Evolutionary conservation across 2,329 filamentous ascomycete species (phyloP).

Genomic region (Xylaria sp.): DNA sequence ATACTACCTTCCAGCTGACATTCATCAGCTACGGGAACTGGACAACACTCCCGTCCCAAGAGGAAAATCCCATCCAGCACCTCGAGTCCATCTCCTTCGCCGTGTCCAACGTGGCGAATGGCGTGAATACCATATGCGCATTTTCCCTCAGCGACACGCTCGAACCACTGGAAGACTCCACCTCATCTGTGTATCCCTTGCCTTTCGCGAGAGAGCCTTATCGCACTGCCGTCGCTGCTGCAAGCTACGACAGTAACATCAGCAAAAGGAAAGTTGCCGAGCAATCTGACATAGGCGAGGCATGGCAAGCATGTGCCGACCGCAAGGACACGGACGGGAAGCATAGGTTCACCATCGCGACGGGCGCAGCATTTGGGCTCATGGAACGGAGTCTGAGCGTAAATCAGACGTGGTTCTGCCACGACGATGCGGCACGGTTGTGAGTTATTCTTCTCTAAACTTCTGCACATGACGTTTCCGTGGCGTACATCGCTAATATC

Average conservation of each 20-base stretch:
- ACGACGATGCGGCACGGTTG: constrained; percentile 40
- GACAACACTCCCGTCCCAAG: constrained; percentile 35
- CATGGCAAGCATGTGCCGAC: constrained; percentile 42
- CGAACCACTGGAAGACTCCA: background rate
- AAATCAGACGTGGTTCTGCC: constrained; percentile 44
- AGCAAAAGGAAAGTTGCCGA: too few relatives aligned
- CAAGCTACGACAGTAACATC: too few relatives aligned
- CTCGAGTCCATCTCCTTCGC: constrained; percentile 40
- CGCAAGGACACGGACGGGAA: constrained; percentile 41
- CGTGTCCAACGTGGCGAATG: constrained; percentile 37
- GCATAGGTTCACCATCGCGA: constrained; percentile 41
- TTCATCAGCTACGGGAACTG: constrained; percentile 41
- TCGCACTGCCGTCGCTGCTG: background rate
- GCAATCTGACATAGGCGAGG: background rate
- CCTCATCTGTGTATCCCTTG: background rate
- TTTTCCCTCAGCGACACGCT: constrained; percentile 36
- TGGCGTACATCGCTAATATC: background rate
- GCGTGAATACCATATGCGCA: constrained; percentile 38
- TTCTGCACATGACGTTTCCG: background rate
- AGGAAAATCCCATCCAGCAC: constrained; percentile 33
- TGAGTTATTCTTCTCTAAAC: constrained; percentile 25
- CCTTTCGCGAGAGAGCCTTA: background rate
- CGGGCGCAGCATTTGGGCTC: constrained; percentile 37
- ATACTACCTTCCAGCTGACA: constrained; percentile 24
- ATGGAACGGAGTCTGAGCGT: constrained; percentile 24